Base-by-base conservation (phyloP, 148 eudicot genomes). In the Silene uniflora region DNA sequence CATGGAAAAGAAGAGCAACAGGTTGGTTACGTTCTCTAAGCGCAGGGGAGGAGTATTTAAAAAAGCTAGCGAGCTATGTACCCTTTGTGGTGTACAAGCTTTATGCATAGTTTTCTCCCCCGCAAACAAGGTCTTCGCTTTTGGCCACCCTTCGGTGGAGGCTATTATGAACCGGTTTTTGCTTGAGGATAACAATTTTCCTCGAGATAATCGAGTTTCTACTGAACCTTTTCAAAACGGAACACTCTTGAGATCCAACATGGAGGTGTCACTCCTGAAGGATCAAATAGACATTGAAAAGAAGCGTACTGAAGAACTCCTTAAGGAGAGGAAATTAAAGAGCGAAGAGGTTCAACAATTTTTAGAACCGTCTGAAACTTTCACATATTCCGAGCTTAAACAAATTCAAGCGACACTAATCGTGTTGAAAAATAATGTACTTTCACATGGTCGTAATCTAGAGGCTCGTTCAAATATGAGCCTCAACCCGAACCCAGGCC, bases 101-200 rank as follows among this genome's bases (percentile, higher is more conserved):
- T 61, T 42, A 0, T 7, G 74, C 7, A 13, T 82, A 24, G 76
- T 74, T n/a, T 74, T 78, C 64, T 82, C 84, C 4, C 84, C 84
- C 0, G 81, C 72, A 13, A 27, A 7, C 10, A 78, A 78, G 60
- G 25, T 61, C 24, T 74, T 62, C 55, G 55, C 81, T 63, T 78
- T 69, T 32, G 84, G 84, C 62, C 78, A 74, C 67, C 84, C 81
- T 54, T 74, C 84, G 0, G 76, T 74, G 17, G 75, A 82, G 7
- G 58, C 5, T 44, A 27, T 55, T 17, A 62, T 42, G 44, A 16
- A 78, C 69, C 81, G 84, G n/a, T 82, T 24, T 18, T 1, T 74
- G 25, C 0, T 2, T 68, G 29, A 1, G 11, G 74, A 58, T 19
- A 1, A 24, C n/a, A 14, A 52, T 7, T 7, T 6, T 0, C 11